Evolutionary conservation across 2,329 filamentous ascomycete genomes (phyloP).

Genomic region (Aspergillus novofumigatus): DNA sequence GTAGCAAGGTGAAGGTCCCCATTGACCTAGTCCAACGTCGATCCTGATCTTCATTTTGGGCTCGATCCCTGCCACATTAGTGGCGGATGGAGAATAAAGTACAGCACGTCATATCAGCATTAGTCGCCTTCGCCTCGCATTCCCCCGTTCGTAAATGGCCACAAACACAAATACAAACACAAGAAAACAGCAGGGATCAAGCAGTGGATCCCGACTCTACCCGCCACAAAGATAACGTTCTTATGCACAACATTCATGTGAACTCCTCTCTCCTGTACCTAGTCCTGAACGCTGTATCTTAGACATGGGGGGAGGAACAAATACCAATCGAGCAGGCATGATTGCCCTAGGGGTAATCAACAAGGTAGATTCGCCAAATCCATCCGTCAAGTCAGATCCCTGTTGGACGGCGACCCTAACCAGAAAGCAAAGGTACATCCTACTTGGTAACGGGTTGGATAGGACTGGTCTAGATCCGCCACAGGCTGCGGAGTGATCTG

Average conservation of each 20-base stretch:
- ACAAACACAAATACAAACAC: too few relatives aligned
- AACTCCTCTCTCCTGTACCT: too few relatives aligned
- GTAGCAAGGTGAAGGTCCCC: too few relatives aligned
- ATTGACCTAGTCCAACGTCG: not conserved
- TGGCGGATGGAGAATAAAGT: not conserved
- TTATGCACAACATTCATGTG: too few relatives aligned
- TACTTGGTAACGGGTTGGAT: not conserved
- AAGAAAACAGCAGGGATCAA: not conserved
- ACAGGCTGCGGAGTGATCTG: not conserved
- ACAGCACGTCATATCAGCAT: too few relatives aligned
- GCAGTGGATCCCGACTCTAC: not conserved
- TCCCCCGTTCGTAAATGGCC: not conserved
- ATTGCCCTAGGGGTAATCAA: too few relatives aligned
- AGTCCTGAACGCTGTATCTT: too few relatives aligned
- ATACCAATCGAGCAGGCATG: too few relatives aligned
- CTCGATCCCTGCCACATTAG: not conserved
- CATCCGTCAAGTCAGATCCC: not conserved
- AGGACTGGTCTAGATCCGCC: not conserved
- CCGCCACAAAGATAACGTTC: too few relatives aligned
- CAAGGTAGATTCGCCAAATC: too few relatives aligned
- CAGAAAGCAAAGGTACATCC: not conserved
- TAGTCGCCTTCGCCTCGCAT: too few relatives aligned
- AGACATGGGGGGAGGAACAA: too few relatives aligned
- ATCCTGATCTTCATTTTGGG: not conserved
- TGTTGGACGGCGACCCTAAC: not conserved